A percentile compares a stretch with the other conserved stretches of the same genome.
These are phyloP conservation scores for Hanseniaspora valbyensis DNA, from an alignment of 805 yeast species.

Conservation along the genomic window DNA sequence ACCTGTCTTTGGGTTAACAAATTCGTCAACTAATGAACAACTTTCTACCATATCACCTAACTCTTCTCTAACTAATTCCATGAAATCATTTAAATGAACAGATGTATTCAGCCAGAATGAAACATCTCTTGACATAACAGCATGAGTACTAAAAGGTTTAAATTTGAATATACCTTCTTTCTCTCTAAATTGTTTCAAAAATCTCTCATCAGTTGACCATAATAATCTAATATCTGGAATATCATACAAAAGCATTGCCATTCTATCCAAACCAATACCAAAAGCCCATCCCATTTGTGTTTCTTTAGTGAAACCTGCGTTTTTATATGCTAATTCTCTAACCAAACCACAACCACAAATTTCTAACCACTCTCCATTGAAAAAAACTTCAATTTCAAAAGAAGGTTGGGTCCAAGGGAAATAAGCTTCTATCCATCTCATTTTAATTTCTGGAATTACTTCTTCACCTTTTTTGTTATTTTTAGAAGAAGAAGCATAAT, in stretches of 20 bases:
- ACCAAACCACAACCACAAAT: slow-evolving; percentile 94
- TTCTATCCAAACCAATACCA: slow-evolving; percentile 88
- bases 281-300: slow-evolving; percentile 90
- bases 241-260: slow-evolving; percentile 91
- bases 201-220: slow-evolving; percentile 79
- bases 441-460: slow-evolving; percentile 52
- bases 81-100: slow-evolving; percentile 78
- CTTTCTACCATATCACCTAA: slow-evolving; percentile 87
- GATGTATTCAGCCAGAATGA: slow-evolving; percentile 66
- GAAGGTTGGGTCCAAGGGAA: slow-evolving; percentile 99
- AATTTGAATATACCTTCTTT: slow-evolving; percentile 55
- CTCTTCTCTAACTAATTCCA: slow-evolving; percentile 76
- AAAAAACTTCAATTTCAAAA: slow-evolving; percentile 97
- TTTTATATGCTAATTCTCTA: slow-evolving; percentile 59
- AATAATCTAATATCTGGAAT: slow-evolving; percentile 89
- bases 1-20: slow-evolving; percentile 72
- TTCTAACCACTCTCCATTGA: slow-evolving; percentile 97
- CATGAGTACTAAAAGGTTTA: slow-evolving; percentile 82
- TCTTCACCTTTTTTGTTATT: slow-evolving; percentile 24
- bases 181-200: slow-evolving; percentile 55
- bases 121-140: slow-evolving; percentile 74
- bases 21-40: slow-evolving; percentile 70
- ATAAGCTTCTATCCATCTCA: slow-evolving; percentile 89
- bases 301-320: slow-evolving; percentile 49
- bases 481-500: slow-evolving; percentile 38